Base-by-base conservation (phyloP, 345 rosid genomes). In the Fremontodendron californicum region DNA sequence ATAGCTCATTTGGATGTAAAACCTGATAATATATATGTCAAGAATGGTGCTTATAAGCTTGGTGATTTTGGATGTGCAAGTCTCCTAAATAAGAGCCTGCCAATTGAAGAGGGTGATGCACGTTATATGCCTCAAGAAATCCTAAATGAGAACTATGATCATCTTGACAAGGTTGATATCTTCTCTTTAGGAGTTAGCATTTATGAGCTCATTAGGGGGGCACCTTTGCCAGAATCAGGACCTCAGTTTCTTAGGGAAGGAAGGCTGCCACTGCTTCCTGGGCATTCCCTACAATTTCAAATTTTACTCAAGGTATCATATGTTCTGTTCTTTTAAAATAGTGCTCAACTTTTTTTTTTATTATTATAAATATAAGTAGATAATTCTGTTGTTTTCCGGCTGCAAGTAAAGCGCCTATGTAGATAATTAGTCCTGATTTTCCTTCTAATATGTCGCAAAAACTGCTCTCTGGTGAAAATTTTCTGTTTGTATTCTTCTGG, bases 51-150 rank as follows among this genome's bases (percentile, higher is more conserved):
- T 49, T 89, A 88, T 79, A 96, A 96, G 83, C 95, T 96, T 9
- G 99, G 98, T 37, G 99, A 96, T 81, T 92, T 96, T 71, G 99
- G 99, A 74, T 94, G 96, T 82, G 97, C 99, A 31, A 96, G 97
- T 42, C 92, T 87, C 57, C 88, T 94, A 25, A 85, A 94, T 76
- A 87, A 86, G 86, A 94, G 91, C 84, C 85, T 96, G 52, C 93
- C 97, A 49, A 77, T 96, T 64, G 98, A 96, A 75, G 99, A 96
- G 87, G 99, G 98, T 11, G 99, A 96, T 85, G 99, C 94, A 54
- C 97, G 97, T 29, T 96, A 96, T 83, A 96, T 96, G 99, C 99
- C 99, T 55, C 99, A 89, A 79, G 99, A 96, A 80, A 92, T 96
- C 82, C 83, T 96, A 77, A 96, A 92, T 63, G 99, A 96, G 78